Evolutionary conservation across 495 filamentous ascomycete species (phyloP).

Genomic region (Aspergillus wentii): DNA sequence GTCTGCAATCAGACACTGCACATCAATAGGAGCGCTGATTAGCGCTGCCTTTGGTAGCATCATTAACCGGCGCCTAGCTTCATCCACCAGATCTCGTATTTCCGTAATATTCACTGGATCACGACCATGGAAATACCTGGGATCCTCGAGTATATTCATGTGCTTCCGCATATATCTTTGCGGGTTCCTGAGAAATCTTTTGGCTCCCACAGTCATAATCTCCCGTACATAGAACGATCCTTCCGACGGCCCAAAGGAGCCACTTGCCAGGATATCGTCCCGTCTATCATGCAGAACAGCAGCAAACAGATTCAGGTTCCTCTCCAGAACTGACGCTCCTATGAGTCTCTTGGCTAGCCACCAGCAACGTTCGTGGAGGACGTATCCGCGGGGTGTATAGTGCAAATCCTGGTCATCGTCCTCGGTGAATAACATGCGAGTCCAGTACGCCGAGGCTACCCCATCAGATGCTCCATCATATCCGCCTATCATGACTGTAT

Average conservation of each 20-base stretch:
- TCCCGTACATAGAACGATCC: neutral
- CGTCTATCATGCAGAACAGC: neutral
- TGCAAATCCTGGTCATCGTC: neutral
- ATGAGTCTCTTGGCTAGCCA: neutral
- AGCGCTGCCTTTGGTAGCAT: neutral
- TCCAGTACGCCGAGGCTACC: neutral
- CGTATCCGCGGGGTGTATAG: neutral
- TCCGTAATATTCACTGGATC: neutral
- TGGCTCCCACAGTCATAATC: neutral
- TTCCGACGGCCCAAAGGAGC: neutral
- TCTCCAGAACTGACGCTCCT: neutral
- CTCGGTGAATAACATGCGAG: neutral
- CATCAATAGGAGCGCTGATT: neutral
- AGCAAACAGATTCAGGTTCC: neutral
- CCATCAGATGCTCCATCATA: neutral
- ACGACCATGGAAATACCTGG: neutral
- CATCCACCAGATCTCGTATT: neutral
- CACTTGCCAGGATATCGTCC: neutral
- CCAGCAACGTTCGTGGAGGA: neutral
- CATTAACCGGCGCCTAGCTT: neutral
- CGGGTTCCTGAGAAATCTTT: neutral
- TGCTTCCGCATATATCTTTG: neutral
- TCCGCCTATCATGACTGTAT: neutral
- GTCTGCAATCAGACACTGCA: slow-evolving; percentile 2
- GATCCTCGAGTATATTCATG: neutral